phyloP scores from a whole-genome alignment of 1,284 basidiomycete species.

The Pseudozyma hubeiensis region DNA sequence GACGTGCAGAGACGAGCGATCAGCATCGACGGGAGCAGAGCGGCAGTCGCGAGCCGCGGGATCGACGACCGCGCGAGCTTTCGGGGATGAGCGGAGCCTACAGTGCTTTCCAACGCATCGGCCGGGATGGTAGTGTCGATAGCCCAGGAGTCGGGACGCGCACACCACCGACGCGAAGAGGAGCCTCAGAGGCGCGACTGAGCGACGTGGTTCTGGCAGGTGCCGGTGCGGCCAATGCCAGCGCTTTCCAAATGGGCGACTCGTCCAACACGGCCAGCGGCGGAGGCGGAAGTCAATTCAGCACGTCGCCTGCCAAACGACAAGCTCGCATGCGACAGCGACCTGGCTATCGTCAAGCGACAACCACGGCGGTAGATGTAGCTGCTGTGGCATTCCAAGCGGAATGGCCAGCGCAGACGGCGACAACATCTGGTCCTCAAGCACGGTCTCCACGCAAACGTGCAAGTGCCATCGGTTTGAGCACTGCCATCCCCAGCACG shows the following conservation, averaged over 20 bases:
- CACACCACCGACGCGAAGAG: conserved; percentile 10
- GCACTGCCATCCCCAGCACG: conserved; percentile 18
- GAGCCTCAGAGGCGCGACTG: conserved; percentile 24
- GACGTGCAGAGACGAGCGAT: conserved; percentile 1
- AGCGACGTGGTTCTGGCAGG: conserved; percentile 28
- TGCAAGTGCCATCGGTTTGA: conserved; percentile 18
- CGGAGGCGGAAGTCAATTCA: conserved; percentile 25
- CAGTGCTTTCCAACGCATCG: conserved; percentile 32
- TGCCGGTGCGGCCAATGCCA: conserved; percentile 20
- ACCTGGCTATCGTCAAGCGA: conserved; percentile 44
- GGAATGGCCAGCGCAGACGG: conserved; percentile 5
- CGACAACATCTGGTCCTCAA: background rate
- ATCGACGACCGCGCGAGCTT: conserved; percentile 40
- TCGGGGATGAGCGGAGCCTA: conserved; percentile 38
- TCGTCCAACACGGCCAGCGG: conserved; percentile 15
- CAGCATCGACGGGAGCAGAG: conserved; percentile 25
- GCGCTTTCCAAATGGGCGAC: conserved; percentile 27
- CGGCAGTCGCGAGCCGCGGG: conserved; percentile 46
- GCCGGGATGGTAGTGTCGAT: conserved; percentile 41
- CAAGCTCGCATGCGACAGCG: conserved; percentile 18
- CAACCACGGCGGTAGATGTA: conserved; percentile 62
- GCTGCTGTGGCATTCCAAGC: conserved; percentile 54
- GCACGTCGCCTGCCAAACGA: conserved; percentile 47
- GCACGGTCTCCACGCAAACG: conserved; percentile 42
- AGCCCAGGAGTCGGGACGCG: conserved; percentile 31